A percentile compares a stretch with the other conserved stretches of the same genome.
Evolutionary conservation across 768 basidiomycete genomes (phyloP).

Genomic region (Tulasnella sp.): DNA sequence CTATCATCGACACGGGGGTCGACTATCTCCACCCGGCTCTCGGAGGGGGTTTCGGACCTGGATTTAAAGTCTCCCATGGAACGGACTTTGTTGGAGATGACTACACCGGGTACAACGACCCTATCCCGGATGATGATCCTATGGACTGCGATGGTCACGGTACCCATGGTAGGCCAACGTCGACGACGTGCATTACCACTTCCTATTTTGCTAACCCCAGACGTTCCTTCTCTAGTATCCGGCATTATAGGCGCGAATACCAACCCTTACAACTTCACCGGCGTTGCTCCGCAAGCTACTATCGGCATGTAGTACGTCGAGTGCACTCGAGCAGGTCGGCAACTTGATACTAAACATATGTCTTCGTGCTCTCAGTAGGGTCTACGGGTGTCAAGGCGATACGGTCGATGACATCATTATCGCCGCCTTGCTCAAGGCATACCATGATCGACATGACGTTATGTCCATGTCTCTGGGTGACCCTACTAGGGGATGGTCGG

Average conservation of each 20-base stretch:
- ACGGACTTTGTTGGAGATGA: constrained; percentile 19
- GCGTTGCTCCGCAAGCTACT: constrained; percentile 6
- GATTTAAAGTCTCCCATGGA: constrained; percentile 10
- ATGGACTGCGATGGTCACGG: constrained; percentile 20
- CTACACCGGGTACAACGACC: neutral
- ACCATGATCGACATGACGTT: constrained; percentile 6
- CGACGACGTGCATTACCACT: neutral
- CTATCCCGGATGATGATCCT: constrained; percentile 17
- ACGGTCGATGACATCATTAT: neutral
- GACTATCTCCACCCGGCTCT: constrained; percentile 13
- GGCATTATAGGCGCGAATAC: constrained; percentile 15
- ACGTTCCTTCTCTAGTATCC: neutral
- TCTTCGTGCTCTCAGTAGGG: neutral
- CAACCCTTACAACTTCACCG: constrained; percentile 7
- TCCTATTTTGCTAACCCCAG: neutral
- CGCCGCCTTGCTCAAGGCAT: constrained; percentile 5
- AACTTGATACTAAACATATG: neutral
- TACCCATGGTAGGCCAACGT: neutral
- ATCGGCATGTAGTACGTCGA: constrained; percentile 5
- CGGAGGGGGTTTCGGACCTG: constrained; percentile 14
- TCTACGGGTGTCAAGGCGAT: constrained; percentile 11
- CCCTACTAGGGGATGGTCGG: constrained; percentile 46
- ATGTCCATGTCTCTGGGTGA: neutral
- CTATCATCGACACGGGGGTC: neutral
- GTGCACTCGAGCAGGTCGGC: neutral